These are phyloP conservation scores for Nevesoporus exiguus DNA, from an alignment of 768 basidiomycete species.

Conservation along the genomic window DNA sequence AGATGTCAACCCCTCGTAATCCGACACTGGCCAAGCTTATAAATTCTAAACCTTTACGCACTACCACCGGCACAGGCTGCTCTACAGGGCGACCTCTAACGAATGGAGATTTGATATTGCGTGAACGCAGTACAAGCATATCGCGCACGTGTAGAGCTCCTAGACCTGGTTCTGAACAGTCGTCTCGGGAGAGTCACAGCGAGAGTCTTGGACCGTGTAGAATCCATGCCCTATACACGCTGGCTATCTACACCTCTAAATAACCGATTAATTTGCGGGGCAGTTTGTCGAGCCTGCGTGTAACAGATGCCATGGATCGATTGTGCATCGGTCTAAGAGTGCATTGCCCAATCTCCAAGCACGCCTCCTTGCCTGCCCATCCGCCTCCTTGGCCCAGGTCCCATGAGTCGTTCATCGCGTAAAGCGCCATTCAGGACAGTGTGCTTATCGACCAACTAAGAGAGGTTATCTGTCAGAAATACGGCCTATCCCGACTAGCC, in stretches of 20 bases:
- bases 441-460: constrained; percentile 78
- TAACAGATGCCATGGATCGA: not conserved
- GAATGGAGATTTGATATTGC: no score
- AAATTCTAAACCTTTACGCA: no score
- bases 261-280: not conserved
- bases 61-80: no score
- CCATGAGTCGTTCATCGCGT: constrained; percentile 48
- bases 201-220: not conserved
- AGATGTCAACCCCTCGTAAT: no score
- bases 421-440: constrained; percentile 51
- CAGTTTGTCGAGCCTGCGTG: not conserved
- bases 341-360: constrained; percentile 55
- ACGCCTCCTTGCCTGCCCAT: constrained; percentile 46
- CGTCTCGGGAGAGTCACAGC: no score
- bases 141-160: no score
- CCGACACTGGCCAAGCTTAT: no score
- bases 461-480: constrained; percentile 3
- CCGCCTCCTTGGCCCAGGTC: constrained; percentile 48
- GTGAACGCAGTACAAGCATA: no score
- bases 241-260: not conserved
- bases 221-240: not conserved
- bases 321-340: constrained; percentile 29
- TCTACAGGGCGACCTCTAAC: no score
- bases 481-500: not conserved
- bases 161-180: no score